These are phyloP conservation scores for Coemansia sp. DNA, from an alignment of 192 early-diverging fungal species.

Conservation along the genomic window DNA sequence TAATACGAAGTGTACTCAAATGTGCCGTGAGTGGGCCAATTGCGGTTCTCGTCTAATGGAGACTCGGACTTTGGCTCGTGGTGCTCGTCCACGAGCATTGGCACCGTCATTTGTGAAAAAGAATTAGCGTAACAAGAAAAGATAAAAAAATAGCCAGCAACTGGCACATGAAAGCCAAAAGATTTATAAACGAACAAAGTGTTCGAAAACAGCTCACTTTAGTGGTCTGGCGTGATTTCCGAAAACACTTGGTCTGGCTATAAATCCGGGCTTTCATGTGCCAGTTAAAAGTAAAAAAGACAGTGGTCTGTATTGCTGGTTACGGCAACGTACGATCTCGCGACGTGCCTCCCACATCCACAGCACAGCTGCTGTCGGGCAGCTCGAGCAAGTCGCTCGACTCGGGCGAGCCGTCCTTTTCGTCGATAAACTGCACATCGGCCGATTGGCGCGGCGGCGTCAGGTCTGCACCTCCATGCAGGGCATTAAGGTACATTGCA, in stretches of 20 bases:
- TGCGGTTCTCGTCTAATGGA: slow-evolving; percentile 33
- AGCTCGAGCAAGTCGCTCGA: not conserved
- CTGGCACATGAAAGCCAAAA: not conserved
- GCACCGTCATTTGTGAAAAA: slow-evolving; percentile 22
- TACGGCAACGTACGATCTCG: not conserved
- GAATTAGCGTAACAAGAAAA: not conserved
- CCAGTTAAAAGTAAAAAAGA: too few species aligned
- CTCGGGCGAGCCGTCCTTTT: slow-evolving; percentile 18
- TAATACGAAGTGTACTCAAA: slow-evolving; percentile 36
- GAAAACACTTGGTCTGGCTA: too few species aligned
- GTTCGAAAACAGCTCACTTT: too few species aligned
- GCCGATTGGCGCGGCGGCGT: slow-evolving; percentile 5
- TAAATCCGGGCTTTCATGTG: too few species aligned
- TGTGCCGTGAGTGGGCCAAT: slow-evolving; percentile 42
- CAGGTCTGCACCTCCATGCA: slow-evolving; percentile 17
- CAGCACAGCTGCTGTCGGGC: not conserved
- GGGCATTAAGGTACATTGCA: slow-evolving; percentile 29
- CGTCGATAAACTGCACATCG: not conserved
- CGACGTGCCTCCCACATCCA: not conserved
- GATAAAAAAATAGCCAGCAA: not conserved
- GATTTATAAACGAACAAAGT: not conserved
- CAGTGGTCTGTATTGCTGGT: too few species aligned
- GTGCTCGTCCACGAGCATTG: not conserved
- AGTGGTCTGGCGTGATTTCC: too few species aligned
- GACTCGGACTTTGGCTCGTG: not conserved